A percentile compares a stretch with the other conserved stretches of the same genome.
Conservation (phyloP, 2,329 filamentous ascomycete genomes). For the Graphilbum sp. region DNA sequence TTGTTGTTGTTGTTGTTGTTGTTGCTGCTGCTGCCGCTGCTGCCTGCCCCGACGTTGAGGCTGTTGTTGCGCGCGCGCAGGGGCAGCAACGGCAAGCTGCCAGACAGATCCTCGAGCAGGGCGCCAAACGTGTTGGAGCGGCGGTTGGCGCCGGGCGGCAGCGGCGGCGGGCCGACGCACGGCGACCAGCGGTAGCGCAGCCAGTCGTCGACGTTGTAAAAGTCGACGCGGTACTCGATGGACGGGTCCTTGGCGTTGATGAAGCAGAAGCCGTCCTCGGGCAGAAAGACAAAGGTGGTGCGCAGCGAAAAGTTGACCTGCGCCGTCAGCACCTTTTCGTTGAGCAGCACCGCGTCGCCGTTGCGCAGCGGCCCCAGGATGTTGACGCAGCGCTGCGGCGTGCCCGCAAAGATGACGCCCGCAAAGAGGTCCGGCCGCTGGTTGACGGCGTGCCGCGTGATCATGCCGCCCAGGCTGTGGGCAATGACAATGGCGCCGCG, state of each 20-base stretch:
- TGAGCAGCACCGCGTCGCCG: conserved; percentile 82
- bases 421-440: conserved; percentile 69
- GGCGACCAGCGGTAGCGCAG: conserved; percentile 63
- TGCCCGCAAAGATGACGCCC: conserved; percentile 72
- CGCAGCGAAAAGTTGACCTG: conserved; percentile 87
- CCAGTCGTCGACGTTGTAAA: conserved; percentile 69
- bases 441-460: conserved; percentile 79
- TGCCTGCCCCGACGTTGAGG: not conserved
- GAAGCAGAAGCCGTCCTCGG: conserved; percentile 77
- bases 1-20: conserved; percentile 3
- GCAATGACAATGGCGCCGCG: conserved; percentile 68
- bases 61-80: conserved; percentile 3
- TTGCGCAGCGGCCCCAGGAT: conserved; percentile 80
- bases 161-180: conserved; percentile 46
- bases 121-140: conserved; percentile 24
- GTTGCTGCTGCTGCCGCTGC: conserved; percentile 5
- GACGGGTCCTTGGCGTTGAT: conserved; percentile 59
- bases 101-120: conserved; percentile 27
- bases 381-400: conserved; percentile 75
- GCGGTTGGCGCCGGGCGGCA: conserved; percentile 31
- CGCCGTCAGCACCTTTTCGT: conserved; percentile 76
- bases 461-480: conserved; percentile 74
- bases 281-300: conserved; percentile 71
- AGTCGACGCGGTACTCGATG: conserved; percentile 68
- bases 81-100: conserved; percentile 24